Conservation (phyloP, 1,139 yeast species). For the Diutina pseudorugosa region DNA sequence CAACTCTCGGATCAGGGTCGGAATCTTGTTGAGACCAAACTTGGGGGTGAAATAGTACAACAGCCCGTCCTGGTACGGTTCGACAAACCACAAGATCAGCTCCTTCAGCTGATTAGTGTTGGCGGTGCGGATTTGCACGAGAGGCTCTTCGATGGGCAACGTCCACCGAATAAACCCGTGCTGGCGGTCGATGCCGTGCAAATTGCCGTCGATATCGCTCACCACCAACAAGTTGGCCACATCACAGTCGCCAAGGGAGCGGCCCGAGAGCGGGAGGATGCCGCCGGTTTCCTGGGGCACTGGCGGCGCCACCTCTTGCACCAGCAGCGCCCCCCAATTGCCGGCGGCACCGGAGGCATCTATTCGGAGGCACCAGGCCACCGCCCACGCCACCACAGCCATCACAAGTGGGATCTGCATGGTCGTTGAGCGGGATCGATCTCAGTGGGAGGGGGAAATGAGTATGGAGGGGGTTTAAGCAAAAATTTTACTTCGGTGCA, state of each 20-base stretch:
- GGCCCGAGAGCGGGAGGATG: background rate
- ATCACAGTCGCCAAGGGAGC: background rate
- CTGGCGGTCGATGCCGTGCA: conserved; percentile 70
- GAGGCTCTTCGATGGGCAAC: conserved; percentile 39
- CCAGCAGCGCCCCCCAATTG: background rate
- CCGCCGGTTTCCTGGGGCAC: background rate
- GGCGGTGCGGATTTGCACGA: conserved; percentile 31
- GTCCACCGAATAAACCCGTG: conserved; percentile 79
- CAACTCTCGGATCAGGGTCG: conserved; percentile 68
- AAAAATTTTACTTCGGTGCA: background rate
- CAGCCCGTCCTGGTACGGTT: conserved; percentile 79
- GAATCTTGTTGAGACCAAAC: conserved; percentile 68
- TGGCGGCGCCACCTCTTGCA: background rate
- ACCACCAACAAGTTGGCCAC: conserved; percentile 39
- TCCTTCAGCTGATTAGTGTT: conserved; percentile 13
- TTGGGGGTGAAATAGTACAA: conserved; percentile 77
- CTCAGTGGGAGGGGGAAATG: background rate
- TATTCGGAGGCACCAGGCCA: background rate
- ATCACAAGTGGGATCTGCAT: background rate
- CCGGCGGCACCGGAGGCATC: background rate
- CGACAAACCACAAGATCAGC: conserved; percentile 65
- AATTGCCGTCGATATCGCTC: conserved; percentile 79
- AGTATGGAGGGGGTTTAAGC: background rate
- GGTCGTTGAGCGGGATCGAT: background rate
- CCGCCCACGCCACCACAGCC: background rate